Evolutionary conservation across 805 yeast species (phyloP), one percentile per base, ranked within the genome.

Genomic region (Schwanniomyces pseudopolymorphus): DNA sequence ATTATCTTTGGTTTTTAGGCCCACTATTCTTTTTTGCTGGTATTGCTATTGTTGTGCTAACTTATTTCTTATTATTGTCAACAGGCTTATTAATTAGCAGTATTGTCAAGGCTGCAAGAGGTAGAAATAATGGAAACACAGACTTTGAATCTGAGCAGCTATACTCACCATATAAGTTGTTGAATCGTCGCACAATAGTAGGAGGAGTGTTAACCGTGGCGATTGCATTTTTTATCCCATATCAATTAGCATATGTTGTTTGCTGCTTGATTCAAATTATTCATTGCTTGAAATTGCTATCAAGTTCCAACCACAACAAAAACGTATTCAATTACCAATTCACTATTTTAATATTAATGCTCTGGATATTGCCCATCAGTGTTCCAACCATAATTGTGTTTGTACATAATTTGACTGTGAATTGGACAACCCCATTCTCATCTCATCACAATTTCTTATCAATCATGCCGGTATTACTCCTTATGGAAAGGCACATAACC

Each of bases 381-480:
- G 70, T 84, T 0, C 96, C 97, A 0, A 81, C 87, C 1, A 60
- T 90, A 24, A 71, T 89, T 47, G 96, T 90, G 1, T 89, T 90
- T 73, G 68, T 87, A 27, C 96, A 88, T 57, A 87, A 90, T 57
- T 71, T 89, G 48, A 77, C 86, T 1, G 75, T 89, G 16, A 80
- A 77, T 53, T 88, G 96, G 96, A 78, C 75, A 45, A 87, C 94
- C 0, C 90, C 96, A 14, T 89, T 89, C 58, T 80, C 87, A 5
- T 85, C 96, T 0, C 96, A 89, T 61, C 96, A 91, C 61, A 90
- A 89, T 58, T 70, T 87, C 36, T 63, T 90, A 44, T 86, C 96
- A 0, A 79, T 90, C 20, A 67, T 85, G 11, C 96, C 97, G 0
- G 81, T 87, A 1, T 72, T 89, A 7, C 49, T 83, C 8, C 58